A percentile compares a stretch with the other conserved stretches of the same genome.
These are phyloP conservation scores for Micractinium sp. DNA, from an alignment of 139 green algal genomes.

Conservation along the genomic window DNA sequence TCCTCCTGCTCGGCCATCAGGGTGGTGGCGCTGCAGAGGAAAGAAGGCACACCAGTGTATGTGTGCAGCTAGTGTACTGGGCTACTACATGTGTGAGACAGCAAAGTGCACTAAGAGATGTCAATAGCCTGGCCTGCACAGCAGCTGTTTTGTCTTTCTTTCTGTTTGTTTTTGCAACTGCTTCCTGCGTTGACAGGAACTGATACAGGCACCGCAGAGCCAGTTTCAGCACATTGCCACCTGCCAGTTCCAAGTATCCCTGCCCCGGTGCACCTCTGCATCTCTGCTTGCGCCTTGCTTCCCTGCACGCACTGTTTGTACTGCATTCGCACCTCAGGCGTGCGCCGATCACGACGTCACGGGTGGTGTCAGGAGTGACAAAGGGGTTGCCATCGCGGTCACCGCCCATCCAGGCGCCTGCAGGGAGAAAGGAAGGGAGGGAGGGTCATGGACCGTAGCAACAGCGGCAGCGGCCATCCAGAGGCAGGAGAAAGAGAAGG, in stretches of 20 bases:
- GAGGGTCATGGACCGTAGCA: not conserved
- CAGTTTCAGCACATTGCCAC: too few species aligned
- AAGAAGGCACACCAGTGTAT: not conserved
- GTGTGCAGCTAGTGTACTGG: not conserved
- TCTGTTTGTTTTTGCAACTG: too few species aligned
- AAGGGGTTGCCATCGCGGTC: constrained; percentile 97
- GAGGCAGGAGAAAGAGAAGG: too few species aligned
- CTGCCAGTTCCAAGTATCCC: too few species aligned
- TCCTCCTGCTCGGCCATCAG: constrained; percentile 70
- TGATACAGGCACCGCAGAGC: too few species aligned
- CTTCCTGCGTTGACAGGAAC: too few species aligned
- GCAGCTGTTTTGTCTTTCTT: too few species aligned
- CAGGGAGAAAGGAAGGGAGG: not conserved
- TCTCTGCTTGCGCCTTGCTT: too few species aligned
- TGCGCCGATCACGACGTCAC: constrained; percentile 88
- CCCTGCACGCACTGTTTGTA: too few species aligned
- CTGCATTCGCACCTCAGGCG: constrained; percentile 47
- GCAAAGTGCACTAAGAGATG: not conserved
- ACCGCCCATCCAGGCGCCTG: constrained; percentile 67
- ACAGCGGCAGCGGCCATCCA: not conserved
- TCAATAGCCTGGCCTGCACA: not conserved
- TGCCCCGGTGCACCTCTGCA: too few species aligned
- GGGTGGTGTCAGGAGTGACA: constrained; percentile 87
- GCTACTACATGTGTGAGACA: too few species aligned
- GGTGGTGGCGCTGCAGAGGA: constrained; percentile 61